Evolutionary conservation across 306 rosid species (phyloP).

Genomic region (Casuarina glauca): DNA sequence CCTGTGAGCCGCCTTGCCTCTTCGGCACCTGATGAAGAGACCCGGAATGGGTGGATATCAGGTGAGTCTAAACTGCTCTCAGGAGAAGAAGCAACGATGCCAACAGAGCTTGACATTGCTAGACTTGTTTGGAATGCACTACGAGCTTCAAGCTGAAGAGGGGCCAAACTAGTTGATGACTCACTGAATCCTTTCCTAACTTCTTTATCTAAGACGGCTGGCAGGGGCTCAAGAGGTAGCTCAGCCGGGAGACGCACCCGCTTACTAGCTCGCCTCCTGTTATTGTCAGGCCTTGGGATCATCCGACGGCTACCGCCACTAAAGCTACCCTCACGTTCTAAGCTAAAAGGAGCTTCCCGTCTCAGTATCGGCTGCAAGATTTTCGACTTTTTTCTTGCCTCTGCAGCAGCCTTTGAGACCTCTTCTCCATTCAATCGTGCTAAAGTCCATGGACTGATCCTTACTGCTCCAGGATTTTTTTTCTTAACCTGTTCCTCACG

Average conservation of each 20-base stretch:
- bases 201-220: slow-evolving; percentile 50
- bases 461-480: slow-evolving; percentile 74
- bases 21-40: slow-evolving; percentile 68
- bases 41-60: slow-evolving; percentile 79
- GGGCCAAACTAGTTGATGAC: slow-evolving; percentile 60
- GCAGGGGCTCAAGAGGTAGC: slow-evolving; percentile 59
- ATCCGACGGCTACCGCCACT: slow-evolving; percentile 71
- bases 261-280: slow-evolving; percentile 66
- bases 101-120: slow-evolving; percentile 68
- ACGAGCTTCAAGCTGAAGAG: slow-evolving; percentile 84
- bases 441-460: slow-evolving; percentile 94
- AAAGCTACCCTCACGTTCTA: slow-evolving; percentile 56
- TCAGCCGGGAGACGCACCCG: slow-evolving; percentile 85
- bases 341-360: slow-evolving; percentile 50
- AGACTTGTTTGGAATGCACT: slow-evolving; percentile 71
- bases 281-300: slow-evolving; percentile 64
- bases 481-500: slow-evolving; percentile 64
- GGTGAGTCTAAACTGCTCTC: slow-evolving; percentile 97
- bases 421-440: slow-evolving; percentile 93
- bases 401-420: slow-evolving; percentile 95
- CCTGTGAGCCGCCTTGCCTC: slow-evolving; percentile 63
- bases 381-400: slow-evolving; percentile 92
- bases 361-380: slow-evolving; percentile 84
- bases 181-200: slow-evolving; percentile 54
- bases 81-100: slow-evolving; percentile 78